A percentile compares a stretch with the other conserved stretches of the same genome.
Evolutionary conservation across 441 rosid genomes (phyloP).

Genomic region (Croton setiger): DNA sequence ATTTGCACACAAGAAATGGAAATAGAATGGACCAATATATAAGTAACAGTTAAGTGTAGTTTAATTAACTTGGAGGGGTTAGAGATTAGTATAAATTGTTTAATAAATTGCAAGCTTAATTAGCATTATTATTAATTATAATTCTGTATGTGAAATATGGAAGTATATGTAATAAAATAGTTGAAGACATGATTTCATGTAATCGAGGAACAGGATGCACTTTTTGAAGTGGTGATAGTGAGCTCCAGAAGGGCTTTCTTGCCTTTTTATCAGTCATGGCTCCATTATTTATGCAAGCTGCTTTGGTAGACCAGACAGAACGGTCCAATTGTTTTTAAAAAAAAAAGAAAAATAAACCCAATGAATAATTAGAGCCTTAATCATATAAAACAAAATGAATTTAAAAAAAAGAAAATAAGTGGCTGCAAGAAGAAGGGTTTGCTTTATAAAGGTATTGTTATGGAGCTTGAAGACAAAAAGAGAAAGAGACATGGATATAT

Average conservation of each 20-base stretch:
- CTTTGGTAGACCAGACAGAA: neutral
- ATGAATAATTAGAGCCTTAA: neutral
- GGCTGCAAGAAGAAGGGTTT: neutral
- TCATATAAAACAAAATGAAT: neutral
- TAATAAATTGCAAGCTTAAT: too few species aligned
- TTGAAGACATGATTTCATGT: conserved; percentile 2
- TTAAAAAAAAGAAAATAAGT: neutral
- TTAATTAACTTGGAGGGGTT: too few species aligned
- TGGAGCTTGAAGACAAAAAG: conserved; percentile 16
- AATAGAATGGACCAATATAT: too few species aligned
- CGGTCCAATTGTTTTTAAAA: neutral
- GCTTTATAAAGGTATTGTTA: neutral
- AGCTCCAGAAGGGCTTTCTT: neutral
- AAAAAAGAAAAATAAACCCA: too few species aligned
- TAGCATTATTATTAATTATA: neutral
- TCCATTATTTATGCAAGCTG: neutral
- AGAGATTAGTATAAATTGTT: too few species aligned
- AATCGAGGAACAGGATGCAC: conserved; percentile 3
- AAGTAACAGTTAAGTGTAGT: too few species aligned
- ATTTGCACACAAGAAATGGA: neutral
- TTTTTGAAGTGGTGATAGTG: neutral
- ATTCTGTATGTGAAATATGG: neutral
- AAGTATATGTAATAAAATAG: neutral
- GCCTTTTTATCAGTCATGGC: neutral
- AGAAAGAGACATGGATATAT: neutral